Conservation (phyloP, 805 yeast species). For the Cyberlindnera suaveolens region DNA sequence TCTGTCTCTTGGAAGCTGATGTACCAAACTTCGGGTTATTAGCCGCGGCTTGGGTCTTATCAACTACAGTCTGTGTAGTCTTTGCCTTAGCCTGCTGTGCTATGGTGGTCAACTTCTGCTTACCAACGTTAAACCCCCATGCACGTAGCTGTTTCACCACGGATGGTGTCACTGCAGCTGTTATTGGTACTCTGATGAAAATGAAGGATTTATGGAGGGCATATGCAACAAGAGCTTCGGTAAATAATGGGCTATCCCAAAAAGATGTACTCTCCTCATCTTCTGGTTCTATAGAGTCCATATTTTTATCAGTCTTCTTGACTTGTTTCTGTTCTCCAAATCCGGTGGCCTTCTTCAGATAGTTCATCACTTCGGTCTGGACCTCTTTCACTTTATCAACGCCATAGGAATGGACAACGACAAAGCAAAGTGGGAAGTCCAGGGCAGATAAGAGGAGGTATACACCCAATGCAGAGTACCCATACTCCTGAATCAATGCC, state of each 20-base stretch:
- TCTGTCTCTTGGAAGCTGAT: slow-evolving; percentile 42
- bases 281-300: slow-evolving; percentile 2
- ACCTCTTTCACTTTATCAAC: slow-evolving; percentile 69
- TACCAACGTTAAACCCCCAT: slow-evolving; percentile 78
- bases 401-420: slow-evolving; percentile 81
- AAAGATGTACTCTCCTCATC: slow-evolving; percentile 10
- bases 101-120: slow-evolving; percentile 38
- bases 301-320: slow-evolving; percentile 14
- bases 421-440: slow-evolving; percentile 79
- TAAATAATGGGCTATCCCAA: slow-evolving; percentile 44
- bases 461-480: slow-evolving; percentile 85
- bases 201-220: slow-evolving; percentile 87
- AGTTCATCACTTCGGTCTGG: slow-evolving; percentile 54
- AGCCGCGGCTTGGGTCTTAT: slow-evolving; percentile 32
- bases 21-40: slow-evolving; percentile 45
- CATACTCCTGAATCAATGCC: slow-evolving; percentile 76
- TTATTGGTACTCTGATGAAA: slow-evolving; percentile 77
- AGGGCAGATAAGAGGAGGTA: slow-evolving; percentile 66
- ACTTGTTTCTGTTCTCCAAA: slow-evolving; percentile 28
- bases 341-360: slow-evolving; percentile 43
- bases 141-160: slow-evolving; percentile 58
- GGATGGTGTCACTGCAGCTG: slow-evolving; percentile 88
- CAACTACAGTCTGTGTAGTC: slow-evolving; percentile 23
- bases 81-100: slow-evolving; percentile 28
- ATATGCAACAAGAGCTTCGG: slow-evolving; percentile 87